phyloP scores from a whole-genome alignment of 345 rosid species.

The Combretum micranthum region DNA sequence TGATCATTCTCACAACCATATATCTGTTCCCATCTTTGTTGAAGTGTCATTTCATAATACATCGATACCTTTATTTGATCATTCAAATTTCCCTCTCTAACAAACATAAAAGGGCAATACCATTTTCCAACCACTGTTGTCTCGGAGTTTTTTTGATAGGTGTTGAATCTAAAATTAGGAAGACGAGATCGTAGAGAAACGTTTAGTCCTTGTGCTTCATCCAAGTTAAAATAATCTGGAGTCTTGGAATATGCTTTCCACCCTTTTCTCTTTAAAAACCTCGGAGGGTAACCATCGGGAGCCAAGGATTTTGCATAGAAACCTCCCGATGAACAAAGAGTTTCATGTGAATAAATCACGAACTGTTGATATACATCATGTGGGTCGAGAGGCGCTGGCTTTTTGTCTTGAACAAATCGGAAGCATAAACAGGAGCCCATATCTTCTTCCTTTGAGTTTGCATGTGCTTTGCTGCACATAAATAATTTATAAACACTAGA shows the following conservation, averaged over 20 bases:
- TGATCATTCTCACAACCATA: conserved; percentile 20
- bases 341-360: conserved; percentile 14
- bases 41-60: conserved; percentile 46
- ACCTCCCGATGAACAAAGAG: not conserved
- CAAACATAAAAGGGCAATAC: conserved; percentile 65
- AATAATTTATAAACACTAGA: not conserved
- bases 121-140: conserved; percentile 40
- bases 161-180: conserved; percentile 29
- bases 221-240: conserved; percentile 19
- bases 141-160: conserved; percentile 5
- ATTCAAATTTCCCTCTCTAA: conserved; percentile 29
- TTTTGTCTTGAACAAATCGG: conserved; percentile 10
- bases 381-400: conserved; percentile 24
- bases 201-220: conserved; percentile 50
- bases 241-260: conserved; percentile 31
- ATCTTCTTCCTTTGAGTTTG: conserved; percentile 32
- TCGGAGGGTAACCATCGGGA: conserved; percentile 42
- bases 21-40: conserved; percentile 56
- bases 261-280: conserved; percentile 33
- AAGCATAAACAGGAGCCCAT: conserved; percentile 24
- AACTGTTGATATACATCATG: conserved; percentile 28
- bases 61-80: conserved; percentile 39
- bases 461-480: conserved; percentile 40
- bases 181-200: conserved; percentile 24
- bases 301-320: conserved; percentile 41